Percentiles rank a stretch among this genome's conserved stretches.
Conservation (phyloP, 306 rosid genomes). For the Ormosia semicastrata region DNA sequence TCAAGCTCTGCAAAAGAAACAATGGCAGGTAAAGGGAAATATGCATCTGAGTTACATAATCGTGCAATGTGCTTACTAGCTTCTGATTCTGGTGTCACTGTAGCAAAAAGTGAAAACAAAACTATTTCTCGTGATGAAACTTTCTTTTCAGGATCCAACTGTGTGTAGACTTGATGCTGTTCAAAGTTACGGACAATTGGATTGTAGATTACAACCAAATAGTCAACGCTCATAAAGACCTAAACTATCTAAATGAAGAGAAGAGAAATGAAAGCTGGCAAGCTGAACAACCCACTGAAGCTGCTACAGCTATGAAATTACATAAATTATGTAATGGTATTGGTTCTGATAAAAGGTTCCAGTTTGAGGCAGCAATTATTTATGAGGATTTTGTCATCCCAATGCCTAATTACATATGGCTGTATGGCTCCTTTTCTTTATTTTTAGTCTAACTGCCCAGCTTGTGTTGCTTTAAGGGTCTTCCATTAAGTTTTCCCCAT, state of each 20-base stretch:
- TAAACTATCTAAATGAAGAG: neutral
- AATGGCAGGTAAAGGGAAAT: neutral
- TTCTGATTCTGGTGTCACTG: conserved; percentile 11
- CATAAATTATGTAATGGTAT: neutral
- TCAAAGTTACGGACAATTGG: neutral
- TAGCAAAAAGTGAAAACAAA: neutral
- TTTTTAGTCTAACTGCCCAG: neutral
- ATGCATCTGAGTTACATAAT: neutral
- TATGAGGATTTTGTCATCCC: neutral
- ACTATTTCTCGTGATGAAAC: neutral
- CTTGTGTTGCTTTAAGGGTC: neutral
- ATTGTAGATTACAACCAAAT: neutral
- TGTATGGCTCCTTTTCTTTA: conserved; percentile 22
- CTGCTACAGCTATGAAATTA: neutral
- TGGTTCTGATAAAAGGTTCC: conserved; percentile 2
- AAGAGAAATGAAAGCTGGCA: neutral
- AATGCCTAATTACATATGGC: conserved; percentile 25
- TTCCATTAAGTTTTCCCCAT: neutral
- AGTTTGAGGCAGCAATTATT: neutral
- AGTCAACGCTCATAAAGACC: neutral
- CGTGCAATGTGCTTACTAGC: conserved; percentile 15
- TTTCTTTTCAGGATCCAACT: neutral
- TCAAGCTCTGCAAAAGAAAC: neutral
- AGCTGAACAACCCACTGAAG: neutral
- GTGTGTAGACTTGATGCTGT: neutral